Evolutionary conservation across 257 asterid genomes (phyloP), one percentile per base, ranked within the genome.

Genomic region (Gynochthodes officinalis): DNA sequence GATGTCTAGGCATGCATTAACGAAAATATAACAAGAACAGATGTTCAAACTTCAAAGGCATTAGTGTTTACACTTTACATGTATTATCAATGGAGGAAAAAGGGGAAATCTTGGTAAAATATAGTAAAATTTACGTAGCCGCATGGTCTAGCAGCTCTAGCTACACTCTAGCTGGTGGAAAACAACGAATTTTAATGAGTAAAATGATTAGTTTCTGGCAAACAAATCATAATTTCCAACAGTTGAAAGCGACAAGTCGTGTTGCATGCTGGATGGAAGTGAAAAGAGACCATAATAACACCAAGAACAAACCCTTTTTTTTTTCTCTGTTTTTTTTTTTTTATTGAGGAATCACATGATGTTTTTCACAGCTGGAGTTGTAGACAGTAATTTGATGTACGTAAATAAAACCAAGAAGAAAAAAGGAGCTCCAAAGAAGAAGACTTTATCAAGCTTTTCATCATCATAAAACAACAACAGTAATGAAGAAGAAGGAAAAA

Each of bases 201-300:
- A 53, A 76, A 75, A 75, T 75, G 78, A 75, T 75, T 67, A 63
- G 44, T 43, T 67, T 68, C 72, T 64, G 70, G 53, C 39, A 21
- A 64, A 23, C 46, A 62, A 76, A 80, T 62, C 78, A 72, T 73
- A 55, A 69, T 61, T 62, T 33, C 64, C 40, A 49, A 60, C 64
- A n/a, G 73, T 61, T 73, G 84, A 80, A 76, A 80, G 84, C 73
- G 73, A 80, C 84, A 53, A 32, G 32, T 76, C 84, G 52, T 53
- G 28, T 54, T 79, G 83, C 83, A 55, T 70, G 83, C 65, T 55
- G 83, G 75, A 75, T 52, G 54, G 76, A 73, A 69, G 60, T 44
- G 67, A 72, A 68, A 54, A 74, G 57, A 46, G 48, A 48, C 13
- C 39, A 55, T 50, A 30, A 67, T 59, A 65, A 50, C 67, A 67